Evolutionary conservation across 495 filamentous ascomycete species (phyloP).

Genomic region (Xylaria telfairii): DNA sequence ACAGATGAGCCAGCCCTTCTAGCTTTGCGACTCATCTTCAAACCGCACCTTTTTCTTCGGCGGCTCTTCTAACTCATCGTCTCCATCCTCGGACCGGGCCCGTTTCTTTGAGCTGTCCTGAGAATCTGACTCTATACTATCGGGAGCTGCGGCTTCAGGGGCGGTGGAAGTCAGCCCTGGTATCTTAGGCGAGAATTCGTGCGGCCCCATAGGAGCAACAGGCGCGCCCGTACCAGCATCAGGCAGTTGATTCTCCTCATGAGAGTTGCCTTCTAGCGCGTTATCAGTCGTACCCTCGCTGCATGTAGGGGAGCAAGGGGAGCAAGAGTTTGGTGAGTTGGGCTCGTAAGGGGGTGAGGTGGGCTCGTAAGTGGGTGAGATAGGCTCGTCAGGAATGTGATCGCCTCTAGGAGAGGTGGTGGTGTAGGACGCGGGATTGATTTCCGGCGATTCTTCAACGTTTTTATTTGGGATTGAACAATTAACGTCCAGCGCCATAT

Average conservation of each 20-base stretch:
- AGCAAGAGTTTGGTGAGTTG: background rate
- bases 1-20: background rate
- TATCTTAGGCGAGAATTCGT: background rate
- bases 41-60: background rate
- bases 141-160: too few relatives aligned
- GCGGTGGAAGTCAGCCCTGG: background rate
- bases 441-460: too few relatives aligned
- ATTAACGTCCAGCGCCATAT: too few relatives aligned
- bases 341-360: too few relatives aligned
- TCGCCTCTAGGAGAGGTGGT: too few relatives aligned
- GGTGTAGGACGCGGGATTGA: too few relatives aligned
- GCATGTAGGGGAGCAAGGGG: background rate
- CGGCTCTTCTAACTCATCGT: background rate
- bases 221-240: background rate
- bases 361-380: too few relatives aligned
- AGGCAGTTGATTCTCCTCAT: background rate
- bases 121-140: too few relatives aligned
- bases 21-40: background rate
- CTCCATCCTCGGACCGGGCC: background rate
- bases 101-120: background rate
- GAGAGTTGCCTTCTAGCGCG: background rate
- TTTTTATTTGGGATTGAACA: too few relatives aligned
- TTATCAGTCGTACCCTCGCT: too few relatives aligned
- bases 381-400: too few relatives aligned
- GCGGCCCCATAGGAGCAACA: background rate